Conservation (phyloP, 2,329 filamentous ascomycete species). For the Aureobasidium sp. region DNA sequence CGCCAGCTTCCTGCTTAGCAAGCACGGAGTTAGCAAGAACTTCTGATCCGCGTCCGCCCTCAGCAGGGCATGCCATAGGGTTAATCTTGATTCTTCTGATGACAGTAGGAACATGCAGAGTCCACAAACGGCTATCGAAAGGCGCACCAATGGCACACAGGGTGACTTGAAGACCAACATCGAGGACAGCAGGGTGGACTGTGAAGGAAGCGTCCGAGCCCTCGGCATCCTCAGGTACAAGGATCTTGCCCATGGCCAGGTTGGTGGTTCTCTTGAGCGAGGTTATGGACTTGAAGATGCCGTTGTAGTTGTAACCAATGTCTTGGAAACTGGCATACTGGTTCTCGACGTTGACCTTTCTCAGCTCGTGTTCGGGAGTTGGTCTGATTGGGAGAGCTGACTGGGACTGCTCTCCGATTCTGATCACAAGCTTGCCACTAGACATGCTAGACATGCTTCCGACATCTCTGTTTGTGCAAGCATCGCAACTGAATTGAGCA, state of each 20-base stretch:
- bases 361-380: background rate
- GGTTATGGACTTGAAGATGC: constrained; percentile 13
- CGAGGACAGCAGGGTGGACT: constrained; percentile 27
- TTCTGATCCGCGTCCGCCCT: background rate
- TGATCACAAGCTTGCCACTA: constrained; percentile 18
- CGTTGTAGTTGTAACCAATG: constrained; percentile 23
- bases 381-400: constrained; percentile 3
- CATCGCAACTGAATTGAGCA: background rate
- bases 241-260: constrained; percentile 3
- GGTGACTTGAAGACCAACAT: constrained; percentile 27
- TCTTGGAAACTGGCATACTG: constrained; percentile 21
- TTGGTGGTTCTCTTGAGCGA: constrained; percentile 4
- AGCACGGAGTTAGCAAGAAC: constrained; percentile 4
- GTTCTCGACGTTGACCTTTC: constrained; percentile 7
- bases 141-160: constrained; percentile 27
- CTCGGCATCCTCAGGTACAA: background rate
- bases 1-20: background rate
- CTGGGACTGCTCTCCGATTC: constrained; percentile 26
- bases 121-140: constrained; percentile 23
- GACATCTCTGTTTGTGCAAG: background rate
- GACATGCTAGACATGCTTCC: constrained; percentile 21
- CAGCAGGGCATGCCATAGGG: constrained; percentile 14
- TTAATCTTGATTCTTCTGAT: constrained; percentile 23
- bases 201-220: constrained; percentile 24
- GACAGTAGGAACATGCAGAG: constrained; percentile 21